Percentiles rank a stretch among this genome's conserved stretches.
These are phyloP conservation scores for Mrakia hoshinonis DNA, from an alignment of 768 basidiomycete genomes.

Conservation along the genomic window DNA sequence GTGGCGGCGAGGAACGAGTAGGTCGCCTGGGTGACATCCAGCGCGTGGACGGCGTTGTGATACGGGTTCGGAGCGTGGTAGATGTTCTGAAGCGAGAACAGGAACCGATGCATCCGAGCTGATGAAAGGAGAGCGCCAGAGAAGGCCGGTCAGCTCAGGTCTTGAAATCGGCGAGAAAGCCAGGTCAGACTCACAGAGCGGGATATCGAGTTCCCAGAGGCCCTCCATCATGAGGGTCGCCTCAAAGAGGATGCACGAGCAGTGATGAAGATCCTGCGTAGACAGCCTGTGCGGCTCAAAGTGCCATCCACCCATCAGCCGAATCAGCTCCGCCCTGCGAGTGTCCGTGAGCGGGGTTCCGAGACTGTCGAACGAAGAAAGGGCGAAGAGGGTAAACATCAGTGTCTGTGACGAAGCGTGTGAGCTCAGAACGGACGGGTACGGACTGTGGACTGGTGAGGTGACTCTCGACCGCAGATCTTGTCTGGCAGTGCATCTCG, in stretches of 20 bases:
- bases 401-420: no score
- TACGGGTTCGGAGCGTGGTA: slow-evolving; percentile 89
- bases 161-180: slow-evolving; percentile 29
- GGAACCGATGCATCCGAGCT: slow-evolving; percentile 68
- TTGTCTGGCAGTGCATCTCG: slow-evolving; percentile 74
- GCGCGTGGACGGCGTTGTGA: slow-evolving; percentile 94
- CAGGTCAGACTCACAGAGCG: not conserved
- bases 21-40: slow-evolving; percentile 89
- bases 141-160: not conserved
- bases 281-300: slow-evolving; percentile 81
- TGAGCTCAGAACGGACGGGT: no score
- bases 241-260: slow-evolving; percentile 80
- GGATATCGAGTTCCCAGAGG: slow-evolving; percentile 34
- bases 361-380: slow-evolving; percentile 7
- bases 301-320: slow-evolving; percentile 63
- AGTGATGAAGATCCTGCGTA: slow-evolving; percentile 71
- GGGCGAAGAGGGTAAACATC: not conserved
- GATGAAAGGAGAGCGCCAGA: slow-evolving; percentile 24
- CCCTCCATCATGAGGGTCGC: slow-evolving; percentile 70
- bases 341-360: slow-evolving; percentile 26
- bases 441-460: no score
- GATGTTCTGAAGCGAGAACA: slow-evolving; percentile 76
- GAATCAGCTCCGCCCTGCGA: slow-evolving; percentile 46
- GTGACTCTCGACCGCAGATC: slow-evolving; percentile 54
- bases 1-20: slow-evolving; percentile 74